Percentiles rank a stretch among this genome's conserved stretches.
phyloP scores from a whole-genome alignment of 192 early-diverging fungal genomes.

The Gigaspora rosea region DNA sequence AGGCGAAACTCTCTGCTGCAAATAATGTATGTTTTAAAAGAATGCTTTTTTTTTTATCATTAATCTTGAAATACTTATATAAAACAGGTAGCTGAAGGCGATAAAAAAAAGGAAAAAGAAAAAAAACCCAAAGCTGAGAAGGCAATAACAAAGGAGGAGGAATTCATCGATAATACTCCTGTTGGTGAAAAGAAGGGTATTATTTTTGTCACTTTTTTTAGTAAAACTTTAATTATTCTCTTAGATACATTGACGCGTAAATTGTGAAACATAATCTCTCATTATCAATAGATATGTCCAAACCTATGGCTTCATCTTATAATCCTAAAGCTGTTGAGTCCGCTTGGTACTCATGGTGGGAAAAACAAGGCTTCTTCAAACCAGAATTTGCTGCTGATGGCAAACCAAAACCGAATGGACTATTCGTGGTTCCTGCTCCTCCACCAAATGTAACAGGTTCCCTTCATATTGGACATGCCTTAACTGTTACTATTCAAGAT shows the following conservation, averaged over 20 bases:
- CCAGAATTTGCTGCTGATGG: conserved; percentile 76
- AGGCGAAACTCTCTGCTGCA: conserved; percentile 40
- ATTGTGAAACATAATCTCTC: neutral
- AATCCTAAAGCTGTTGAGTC: conserved; percentile 90
- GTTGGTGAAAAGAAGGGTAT: conserved; percentile 39
- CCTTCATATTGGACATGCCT: conserved; percentile 93
- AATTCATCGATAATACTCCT: conserved; percentile 41
- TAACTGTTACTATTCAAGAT: conserved; percentile 96
- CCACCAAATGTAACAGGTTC: conserved; percentile 99
- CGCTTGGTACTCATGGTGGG: conserved; percentile 98
- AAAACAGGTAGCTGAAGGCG: conserved; percentile 6
- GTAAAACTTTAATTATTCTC: conserved; percentile 38
- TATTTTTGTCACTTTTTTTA: conserved; percentile 53
- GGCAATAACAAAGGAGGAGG: conserved; percentile 40
- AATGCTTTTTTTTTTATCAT: no score
- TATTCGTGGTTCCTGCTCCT: conserved; percentile 92
- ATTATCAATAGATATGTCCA: conserved; percentile 62
- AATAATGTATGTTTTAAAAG: no score
- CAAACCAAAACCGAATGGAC: conserved; percentile 70
- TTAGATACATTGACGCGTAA: neutral
- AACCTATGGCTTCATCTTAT: conserved; percentile 79
- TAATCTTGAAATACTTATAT: no score
- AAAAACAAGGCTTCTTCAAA: conserved; percentile 88
- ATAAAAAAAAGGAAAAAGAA: conserved; percentile 57
- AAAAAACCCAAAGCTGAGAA: conserved; percentile 58